Conservation (phyloP, 192 early-diverging fungal species). For the Linnemannia schmuckeri region DNA sequence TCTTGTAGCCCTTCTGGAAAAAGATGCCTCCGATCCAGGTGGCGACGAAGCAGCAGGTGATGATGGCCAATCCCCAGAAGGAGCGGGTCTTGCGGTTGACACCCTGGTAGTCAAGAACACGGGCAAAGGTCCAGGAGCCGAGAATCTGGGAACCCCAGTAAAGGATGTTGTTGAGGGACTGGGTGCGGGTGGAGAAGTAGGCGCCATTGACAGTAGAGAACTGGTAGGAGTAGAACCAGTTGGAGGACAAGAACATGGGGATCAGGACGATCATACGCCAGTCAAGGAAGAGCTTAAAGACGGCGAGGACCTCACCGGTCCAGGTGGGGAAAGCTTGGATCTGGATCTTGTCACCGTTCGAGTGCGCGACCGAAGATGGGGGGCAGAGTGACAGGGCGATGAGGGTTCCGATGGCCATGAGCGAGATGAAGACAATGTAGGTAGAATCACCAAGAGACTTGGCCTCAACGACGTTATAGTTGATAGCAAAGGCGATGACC, state of each 20-base stretch:
- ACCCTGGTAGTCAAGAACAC: constrained; percentile 68
- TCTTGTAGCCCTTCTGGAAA: constrained; percentile 65
- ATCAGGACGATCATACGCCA: constrained; percentile 72
- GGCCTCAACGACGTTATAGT: constrained; percentile 64
- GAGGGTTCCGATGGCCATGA: constrained; percentile 72
- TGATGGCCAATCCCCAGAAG: constrained; percentile 62
- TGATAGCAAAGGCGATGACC: constrained; percentile 74
- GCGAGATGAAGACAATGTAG: constrained; percentile 77
- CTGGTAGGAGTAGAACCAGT: constrained; percentile 85
- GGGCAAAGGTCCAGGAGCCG: constrained; percentile 69
- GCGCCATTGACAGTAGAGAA: constrained; percentile 70
- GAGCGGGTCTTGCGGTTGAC: constrained; percentile 72
- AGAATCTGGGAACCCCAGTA: constrained; percentile 83
- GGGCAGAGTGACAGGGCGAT: constrained; percentile 67
- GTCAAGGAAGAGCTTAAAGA: constrained; percentile 68
- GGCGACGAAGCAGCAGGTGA: constrained; percentile 60
- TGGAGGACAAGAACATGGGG: constrained; percentile 76
- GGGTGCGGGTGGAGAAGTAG: constrained; percentile 74
- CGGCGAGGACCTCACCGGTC: constrained; percentile 58
- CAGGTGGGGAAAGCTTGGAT: constrained; percentile 75
- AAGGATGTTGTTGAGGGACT: constrained; percentile 75
- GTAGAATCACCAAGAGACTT: constrained; percentile 71
- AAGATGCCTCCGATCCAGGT: constrained; percentile 72
- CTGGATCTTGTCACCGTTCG: constrained; percentile 74
- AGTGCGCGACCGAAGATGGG: constrained; percentile 66